phyloP scores from a whole-genome alignment of 2,329 filamentous ascomycete species.

The Thermothelomyces thermophilus region DNA sequence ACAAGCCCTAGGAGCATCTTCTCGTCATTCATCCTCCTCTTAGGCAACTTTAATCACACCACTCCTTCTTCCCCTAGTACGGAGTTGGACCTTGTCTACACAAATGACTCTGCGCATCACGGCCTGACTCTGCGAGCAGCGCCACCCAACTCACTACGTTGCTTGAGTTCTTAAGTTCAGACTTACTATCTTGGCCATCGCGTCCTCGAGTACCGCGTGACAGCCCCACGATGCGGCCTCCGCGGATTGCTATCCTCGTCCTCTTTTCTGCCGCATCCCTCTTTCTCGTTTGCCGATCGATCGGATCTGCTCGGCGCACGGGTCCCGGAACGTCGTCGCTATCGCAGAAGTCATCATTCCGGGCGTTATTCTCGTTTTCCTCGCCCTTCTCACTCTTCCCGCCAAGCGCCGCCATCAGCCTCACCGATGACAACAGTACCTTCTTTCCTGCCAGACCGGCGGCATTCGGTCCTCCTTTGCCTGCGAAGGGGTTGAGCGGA shows the following conservation, averaged over 20 bases:
- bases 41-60: not conserved
- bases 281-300: slow-evolving; percentile 49
- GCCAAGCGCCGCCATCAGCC: slow-evolving; percentile 88
- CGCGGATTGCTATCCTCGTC: slow-evolving; percentile 47
- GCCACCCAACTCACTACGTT: slow-evolving; percentile 1
- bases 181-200: not conserved
- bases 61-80: not conserved
- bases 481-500: slow-evolving; percentile 70
- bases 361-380: slow-evolving; percentile 62
- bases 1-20: not conserved
- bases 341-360: slow-evolving; percentile 38
- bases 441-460: slow-evolving; percentile 92
- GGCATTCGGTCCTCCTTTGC: slow-evolving; percentile 79
- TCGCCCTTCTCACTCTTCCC: slow-evolving; percentile 84
- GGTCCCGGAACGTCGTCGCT: slow-evolving; percentile 19
- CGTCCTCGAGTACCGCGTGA: slow-evolving; percentile 1
- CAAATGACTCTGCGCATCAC: slow-evolving; percentile 15
- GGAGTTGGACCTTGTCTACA: not conserved
- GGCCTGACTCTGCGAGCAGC: slow-evolving; percentile 16
- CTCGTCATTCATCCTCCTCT: slow-evolving; percentile 7
- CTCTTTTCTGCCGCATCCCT: slow-evolving; percentile 48
- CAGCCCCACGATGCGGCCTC: slow-evolving; percentile 43
- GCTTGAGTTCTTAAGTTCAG: not conserved
- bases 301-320: slow-evolving; percentile 36
- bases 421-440: slow-evolving; percentile 96